Base-by-base conservation (phyloP, 2,329 filamentous ascomycete genomes). In the Clarireedia homoeocarpa region DNA sequence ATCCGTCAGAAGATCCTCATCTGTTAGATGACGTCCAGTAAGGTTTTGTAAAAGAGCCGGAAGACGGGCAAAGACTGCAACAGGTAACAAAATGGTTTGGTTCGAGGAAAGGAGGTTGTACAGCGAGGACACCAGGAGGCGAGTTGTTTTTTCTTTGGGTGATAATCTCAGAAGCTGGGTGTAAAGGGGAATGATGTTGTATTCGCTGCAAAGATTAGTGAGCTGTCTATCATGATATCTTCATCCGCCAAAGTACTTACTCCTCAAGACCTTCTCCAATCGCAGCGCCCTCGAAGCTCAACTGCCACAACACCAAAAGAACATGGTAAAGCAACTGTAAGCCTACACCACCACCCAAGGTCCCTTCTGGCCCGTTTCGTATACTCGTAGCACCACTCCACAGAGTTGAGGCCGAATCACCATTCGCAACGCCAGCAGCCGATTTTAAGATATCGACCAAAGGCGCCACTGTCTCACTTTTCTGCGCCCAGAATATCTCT, bases 81-180 rank as follows among this genome's bases (percentile, higher is more conserved):
- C 86, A 6, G 92, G 91, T 55, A 97, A 84, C 71, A 85, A 73
- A 70, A 88, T 79, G 80, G 88, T 75, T 74, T 82, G 72, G 77
- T 89, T 85, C 59, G 77, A 75, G 46, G 76, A 75, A 39, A 96
- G 82, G 46, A 99, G 84, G 73, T 96, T 97, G 70, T 87, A 82
- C 42, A 99, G 81, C 6, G 92, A 96, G 9, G 91, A 91, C 46
- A 97, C 80, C 47, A 96, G 82, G 53, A 99, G 80, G 30, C 94
- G 85, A 0, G 92, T 97, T 1, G 92, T 97, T 78, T 99, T 99
- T 71, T 97, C 94, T 72, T 99, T 99, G 46, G 92, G 91, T 2
- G 94, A 97, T 44, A 96, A 78, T 54, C 91, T 87, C 55, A 99
- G 79, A 39, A 99, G 84, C 63, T 95, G 88, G n/a, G 89, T 91